Base-by-base conservation (phyloP, 139 green algal species). In the Chlamydomonas asymmetrica region DNA sequence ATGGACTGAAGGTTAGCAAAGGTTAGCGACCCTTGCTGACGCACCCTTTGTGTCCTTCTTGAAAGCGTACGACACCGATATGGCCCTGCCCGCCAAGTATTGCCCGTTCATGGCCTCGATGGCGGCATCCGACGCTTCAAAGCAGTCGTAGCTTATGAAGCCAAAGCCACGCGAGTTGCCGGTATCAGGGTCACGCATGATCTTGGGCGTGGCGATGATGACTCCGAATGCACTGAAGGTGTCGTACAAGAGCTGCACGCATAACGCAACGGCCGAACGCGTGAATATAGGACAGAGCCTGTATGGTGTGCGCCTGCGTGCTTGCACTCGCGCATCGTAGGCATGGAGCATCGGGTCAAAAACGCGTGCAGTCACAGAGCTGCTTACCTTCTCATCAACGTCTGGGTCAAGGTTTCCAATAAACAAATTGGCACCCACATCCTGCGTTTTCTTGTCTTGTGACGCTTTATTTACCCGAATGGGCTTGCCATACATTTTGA, bases 341-440 rank as follows among this genome's bases (percentile, higher is more conserved):
- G n/a, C n/a, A n/a, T n/a, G n/a, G n/a, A n/a, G n/a, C n/a, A n/a
- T n/a, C n/a, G n/a, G n/a, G n/a, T n/a, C n/a, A n/a, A n/a, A n/a
- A n/a, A n/a, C n/a, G n/a, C n/a, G n/a, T n/a, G n/a, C n/a, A n/a
- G n/a, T n/a, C n/a, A n/a, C n/a, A n/a, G 54, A 23, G 50, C 3
- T 6, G 4, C 74, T 23, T 56, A 93, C 90, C 90, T 98, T 99
- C 66, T 99, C 96, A 72, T 99, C 96, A 25, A 99, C 94, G 34
- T 99, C 95, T 2, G 91, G 79, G 80, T 98, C 96, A 16, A 99
- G 86, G 78, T 98, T 98, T 5, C 96, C 96, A 4, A 99, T 93
- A 84, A 99, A 99, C 27, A 99, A 82, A 82, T 99, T 99, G 56
- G 96, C 96, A 2, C 96, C 96, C 23, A 99, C 92, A 29, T 98